Percentiles rank a stretch among this genome's conserved stretches.
phyloP scores from a whole-genome alignment of 2,329 filamentous ascomycete genomes.

The Bipolaris cookei region DNA sequence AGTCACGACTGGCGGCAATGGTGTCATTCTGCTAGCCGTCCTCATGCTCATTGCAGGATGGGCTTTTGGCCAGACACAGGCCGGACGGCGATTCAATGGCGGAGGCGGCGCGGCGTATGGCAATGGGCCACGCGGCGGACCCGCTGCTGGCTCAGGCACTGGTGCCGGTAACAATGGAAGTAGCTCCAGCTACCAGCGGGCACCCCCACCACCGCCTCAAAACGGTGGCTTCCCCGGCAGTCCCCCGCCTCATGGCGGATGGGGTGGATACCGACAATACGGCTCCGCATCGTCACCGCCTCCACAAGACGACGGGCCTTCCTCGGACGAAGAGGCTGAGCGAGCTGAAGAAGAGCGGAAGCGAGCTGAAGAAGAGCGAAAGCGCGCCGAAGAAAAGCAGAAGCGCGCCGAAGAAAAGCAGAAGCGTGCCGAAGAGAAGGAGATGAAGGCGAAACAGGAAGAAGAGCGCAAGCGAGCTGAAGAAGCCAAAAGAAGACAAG shows the following conservation, averaged over 20 bases:
- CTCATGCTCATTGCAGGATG: conserved; percentile 79
- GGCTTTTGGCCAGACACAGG: conserved; percentile 72
- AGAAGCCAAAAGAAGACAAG: conserved; percentile 62
- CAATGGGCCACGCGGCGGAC: conserved; percentile 40
- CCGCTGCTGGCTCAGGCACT: conserved; percentile 42
- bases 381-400: no score
- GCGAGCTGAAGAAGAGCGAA: no score
- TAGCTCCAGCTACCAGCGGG: conserved; percentile 38
- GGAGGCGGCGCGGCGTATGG: conserved; percentile 32
- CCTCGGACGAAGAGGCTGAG: conserved; percentile 46
- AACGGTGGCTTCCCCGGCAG: conserved; percentile 43
- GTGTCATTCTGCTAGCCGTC: conserved; percentile 73
- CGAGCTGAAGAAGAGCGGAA: conserved; percentile 61
- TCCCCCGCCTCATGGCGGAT: conserved; percentile 42
- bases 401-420: conserved; percentile 62
- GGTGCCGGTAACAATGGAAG: conserved; percentile 33
- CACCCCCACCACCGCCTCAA: conserved; percentile 37
- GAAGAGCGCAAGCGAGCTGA: conserved; percentile 39
- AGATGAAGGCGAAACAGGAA: conserved; percentile 34
- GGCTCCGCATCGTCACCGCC: conserved; percentile 40
- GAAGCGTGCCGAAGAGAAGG: conserved; percentile 62
- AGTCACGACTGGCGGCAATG: conserved; percentile 65
- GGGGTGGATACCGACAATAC: conserved; percentile 42
- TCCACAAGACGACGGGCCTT: conserved; percentile 38
- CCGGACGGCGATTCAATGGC: conserved; percentile 52